Conservation (phyloP, 441 rosid genomes). For the Gossypium trilobum region DNA sequence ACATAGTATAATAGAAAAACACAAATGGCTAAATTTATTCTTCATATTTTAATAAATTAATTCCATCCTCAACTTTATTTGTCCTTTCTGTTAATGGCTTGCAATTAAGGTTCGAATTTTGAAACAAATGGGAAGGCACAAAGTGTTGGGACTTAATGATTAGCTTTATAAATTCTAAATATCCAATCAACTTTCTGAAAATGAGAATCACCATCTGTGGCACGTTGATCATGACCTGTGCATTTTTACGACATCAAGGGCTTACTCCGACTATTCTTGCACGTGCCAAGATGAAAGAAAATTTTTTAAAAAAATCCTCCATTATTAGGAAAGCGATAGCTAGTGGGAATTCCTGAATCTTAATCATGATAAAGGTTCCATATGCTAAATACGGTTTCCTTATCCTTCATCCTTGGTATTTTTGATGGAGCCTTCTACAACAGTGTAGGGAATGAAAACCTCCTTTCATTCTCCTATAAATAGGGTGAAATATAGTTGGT, state of each 20-base stretch:
- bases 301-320: not conserved
- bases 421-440: not conserved
- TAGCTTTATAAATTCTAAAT: not conserved
- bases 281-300: slow-evolving; percentile 4
- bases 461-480: slow-evolving; percentile 10
- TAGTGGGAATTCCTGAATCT: slow-evolving; percentile 14
- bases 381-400: slow-evolving; percentile 10
- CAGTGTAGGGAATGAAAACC: slow-evolving; percentile 9
- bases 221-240: not conserved
- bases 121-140: not conserved
- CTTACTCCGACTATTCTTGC: not conserved
- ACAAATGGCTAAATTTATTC: too few relatives aligned
- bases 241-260: slow-evolving; percentile 2
- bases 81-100: not conserved
- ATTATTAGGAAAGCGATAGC: not conserved
- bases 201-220: not conserved
- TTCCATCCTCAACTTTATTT: not conserved
- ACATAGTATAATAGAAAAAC: too few relatives aligned
- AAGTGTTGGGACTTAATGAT: not conserved
- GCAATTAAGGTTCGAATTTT: not conserved
- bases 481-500: not conserved
- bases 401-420: not conserved
- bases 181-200: slow-evolving; percentile 1
- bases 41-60: not conserved
- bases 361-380: slow-evolving; percentile 16